Evolutionary conservation across 2,329 filamentous ascomycete genomes (phyloP), one percentile per base, ranked within the genome.

Genomic region (Onygenales sp.): DNA sequence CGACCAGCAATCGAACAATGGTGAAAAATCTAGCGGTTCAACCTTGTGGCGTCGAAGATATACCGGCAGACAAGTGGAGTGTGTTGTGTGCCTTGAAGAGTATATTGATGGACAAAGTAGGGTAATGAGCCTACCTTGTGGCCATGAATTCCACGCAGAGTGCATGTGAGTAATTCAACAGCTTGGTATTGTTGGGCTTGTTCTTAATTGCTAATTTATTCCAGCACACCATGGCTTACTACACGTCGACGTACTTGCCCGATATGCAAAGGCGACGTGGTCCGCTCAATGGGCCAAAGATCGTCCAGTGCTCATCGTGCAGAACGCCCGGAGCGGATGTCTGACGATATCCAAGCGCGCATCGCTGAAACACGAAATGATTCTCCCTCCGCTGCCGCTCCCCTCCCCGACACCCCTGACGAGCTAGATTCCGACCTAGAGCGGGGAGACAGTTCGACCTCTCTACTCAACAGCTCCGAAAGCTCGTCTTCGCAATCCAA

Each of bases 201-300:
- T 6, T 43, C 11, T 21, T 13, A 14, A 48, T 50, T 45, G 38
- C 42, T 52, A 46, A 21, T 46, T 17, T 43, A 36, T 39, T 36
- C 31, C 59, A 95, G 90, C 66, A 97, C 93, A 4, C 93, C 93
- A 2, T 98, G 93, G 93, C 77, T 98, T 51, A 96, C 92, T 0
- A 97, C 91, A 13, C 85, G 92, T 48, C 86, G 93, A 58, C 85
- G 93, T 58, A 98, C 93, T n/a, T 98, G 93, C 64, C 93, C 93
- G 0, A 97, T 98, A 56, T 98, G 93, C 75, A 98, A 98, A 74
- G 90, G 91, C 48, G 93, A 98, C 66, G 93, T 98, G 38, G 92
- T 98, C 13, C 70, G 74, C 43, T 76, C 74, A 1, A 65, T 89
- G 41, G 58, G 56, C 10, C 31, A 51, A 5, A 35, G 43, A 31